Base-by-base conservation (phyloP, 805 yeast species). In the Saccharomycopsis oosterbeekiorum region DNA sequence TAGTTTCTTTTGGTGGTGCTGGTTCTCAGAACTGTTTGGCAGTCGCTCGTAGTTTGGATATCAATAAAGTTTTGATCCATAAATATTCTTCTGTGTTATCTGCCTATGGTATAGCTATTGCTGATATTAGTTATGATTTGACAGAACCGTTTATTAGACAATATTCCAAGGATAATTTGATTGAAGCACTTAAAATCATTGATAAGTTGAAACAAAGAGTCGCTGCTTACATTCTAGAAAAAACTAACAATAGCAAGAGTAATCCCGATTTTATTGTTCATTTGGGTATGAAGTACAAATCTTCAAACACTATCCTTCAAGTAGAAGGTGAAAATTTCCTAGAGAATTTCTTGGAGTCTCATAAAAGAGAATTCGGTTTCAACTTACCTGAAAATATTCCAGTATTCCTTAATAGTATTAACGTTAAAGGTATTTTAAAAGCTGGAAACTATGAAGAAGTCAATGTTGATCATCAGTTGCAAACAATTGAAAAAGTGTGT, bases 1-100 rank as follows among this genome's bases (percentile, higher is more conserved):
- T 78, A 60, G 80, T 79, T 4, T 74, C 79, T 2, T 78, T 78
- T 66, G 82, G 82, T 60, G 82, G 81, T 60, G 79, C 81, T 56
- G 82, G 81, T 63, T 80, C 80, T 37, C 82, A 78, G 67, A 76
- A 76, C 66, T 75, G 79, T 39, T 71, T 72, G n/a, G 71, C 78
- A 2, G 71, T 78, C 58, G 80, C 80, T 8, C 70, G 70, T 64
- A 72, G 71, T 14, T 72, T 78, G 69, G 72, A 74, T 60, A 77
- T 78, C 62, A 69, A 69, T 26, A 71, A 72, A 58, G 80, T 77
- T 21, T 65, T 76, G 5, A 76, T 78, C 56, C 82, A 78, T 67
- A 77, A 73, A 61, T 76, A 78, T 66, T 78, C 81, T 10, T 77
- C 81, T 1, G 72, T 78, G 51, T 69, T 78, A 51, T 78, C 81